Percentiles rank a stretch among this genome's conserved stretches.
These are phyloP conservation scores for Aspergillus bertholletiae DNA, from an alignment of 495 filamentous ascomycete genomes.

Conservation along the genomic window DNA sequence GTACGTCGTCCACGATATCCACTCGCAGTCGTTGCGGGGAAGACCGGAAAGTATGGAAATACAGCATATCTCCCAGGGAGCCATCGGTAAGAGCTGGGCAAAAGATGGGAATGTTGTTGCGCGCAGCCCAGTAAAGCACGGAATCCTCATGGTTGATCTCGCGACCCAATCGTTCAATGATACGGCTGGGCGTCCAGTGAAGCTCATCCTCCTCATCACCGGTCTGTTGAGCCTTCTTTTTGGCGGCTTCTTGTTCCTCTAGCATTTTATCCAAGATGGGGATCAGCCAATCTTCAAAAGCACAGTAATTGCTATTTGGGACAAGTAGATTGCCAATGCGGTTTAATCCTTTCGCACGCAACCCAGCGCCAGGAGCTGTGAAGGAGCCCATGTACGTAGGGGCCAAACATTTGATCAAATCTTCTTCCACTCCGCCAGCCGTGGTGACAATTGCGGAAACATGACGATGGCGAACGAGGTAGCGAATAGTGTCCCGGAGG, in stretches of 20 bases:
- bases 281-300: slow-evolving; percentile 95
- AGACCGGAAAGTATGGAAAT: slow-evolving; percentile 89
- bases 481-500: slow-evolving; percentile 84
- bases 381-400: slow-evolving; percentile 91
- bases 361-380: slow-evolving; percentile 63
- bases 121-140: slow-evolving; percentile 91
- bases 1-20: slow-evolving; percentile 87
- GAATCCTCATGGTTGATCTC: slow-evolving; percentile 89
- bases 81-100: slow-evolving; percentile 95
- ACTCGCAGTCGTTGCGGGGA: slow-evolving; percentile 74
- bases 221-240: slow-evolving; percentile 36
- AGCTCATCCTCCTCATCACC: slow-evolving; percentile 63
- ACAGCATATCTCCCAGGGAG: slow-evolving; percentile 93
- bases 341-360: slow-evolving; percentile 83
- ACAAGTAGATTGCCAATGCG: slow-evolving; percentile 96
- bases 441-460: slow-evolving; percentile 91
- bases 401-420: slow-evolving; percentile 95
- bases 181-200: slow-evolving; percentile 85
- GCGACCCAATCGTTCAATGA: slow-evolving; percentile 80
- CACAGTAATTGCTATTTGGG: slow-evolving; percentile 93
- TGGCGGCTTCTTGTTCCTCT: slow-evolving; percentile 80
- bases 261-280: slow-evolving; percentile 90
- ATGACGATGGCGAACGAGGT: slow-evolving; percentile 86
- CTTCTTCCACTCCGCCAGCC: slow-evolving; percentile 95
- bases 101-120: slow-evolving; percentile 93